Conservation (phyloP, 2,329 filamentous ascomycete species). For the Pleomassaria siparia region DNA sequence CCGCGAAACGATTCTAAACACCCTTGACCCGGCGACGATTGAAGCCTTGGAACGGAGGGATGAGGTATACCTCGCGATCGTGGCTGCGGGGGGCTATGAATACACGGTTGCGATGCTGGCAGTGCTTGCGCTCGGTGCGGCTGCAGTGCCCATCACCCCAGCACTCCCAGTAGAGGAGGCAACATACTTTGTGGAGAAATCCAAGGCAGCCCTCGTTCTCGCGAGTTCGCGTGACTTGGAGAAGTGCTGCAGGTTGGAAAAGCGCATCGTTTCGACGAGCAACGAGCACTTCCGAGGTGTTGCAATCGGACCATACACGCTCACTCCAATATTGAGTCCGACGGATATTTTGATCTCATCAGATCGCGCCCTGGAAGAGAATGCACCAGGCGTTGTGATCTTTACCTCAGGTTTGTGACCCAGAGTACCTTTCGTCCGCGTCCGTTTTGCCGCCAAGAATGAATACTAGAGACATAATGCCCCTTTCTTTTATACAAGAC, state of each 20-base stretch:
- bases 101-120: slow-evolving; percentile 52
- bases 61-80: slow-evolving; percentile 49
- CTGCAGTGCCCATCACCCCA: slow-evolving; percentile 49
- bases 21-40: slow-evolving; percentile 28
- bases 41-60: slow-evolving; percentile 34
- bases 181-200: slow-evolving; percentile 48
- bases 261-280: slow-evolving; percentile 25
- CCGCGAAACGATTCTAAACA: slow-evolving; percentile 40
- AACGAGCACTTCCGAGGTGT: slow-evolving; percentile 40
- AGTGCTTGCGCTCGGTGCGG: slow-evolving; percentile 50
- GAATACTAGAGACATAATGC: too few species aligned
- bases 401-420: too few species aligned
- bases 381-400: slow-evolving; percentile 46
- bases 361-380: slow-evolving; percentile 44
- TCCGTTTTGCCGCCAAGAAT: too few species aligned
- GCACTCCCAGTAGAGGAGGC: slow-evolving; percentile 48
- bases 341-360: slow-evolving; percentile 45
- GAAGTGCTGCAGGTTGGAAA: slow-evolving; percentile 29
- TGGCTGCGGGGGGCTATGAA: slow-evolving; percentile 52
- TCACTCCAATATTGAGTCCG: slow-evolving; percentile 29
- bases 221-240: slow-evolving; percentile 38
- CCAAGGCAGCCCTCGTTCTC: slow-evolving; percentile 42
- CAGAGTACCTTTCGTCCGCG: too few species aligned
- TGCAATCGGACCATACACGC: slow-evolving; percentile 40
- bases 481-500: too few species aligned